A percentile compares a stretch with the other conserved stretches of the same genome.
Conservation (phyloP, 306 rosid species). For the Cicer judaicum region DNA sequence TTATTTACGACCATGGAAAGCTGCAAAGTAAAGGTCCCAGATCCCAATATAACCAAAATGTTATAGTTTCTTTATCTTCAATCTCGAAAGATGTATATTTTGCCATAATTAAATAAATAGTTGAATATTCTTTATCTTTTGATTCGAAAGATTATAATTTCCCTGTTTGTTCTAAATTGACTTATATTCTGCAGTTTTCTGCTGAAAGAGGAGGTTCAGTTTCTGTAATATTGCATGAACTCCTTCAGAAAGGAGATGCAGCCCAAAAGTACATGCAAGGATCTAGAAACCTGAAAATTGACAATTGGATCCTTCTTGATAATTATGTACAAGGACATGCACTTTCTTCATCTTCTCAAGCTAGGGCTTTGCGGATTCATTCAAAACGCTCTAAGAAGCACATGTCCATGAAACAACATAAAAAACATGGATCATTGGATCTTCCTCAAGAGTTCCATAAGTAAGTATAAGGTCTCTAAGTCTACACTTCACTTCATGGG, state of each 20-base stretch:
- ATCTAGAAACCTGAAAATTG: slow-evolving; percentile 67
- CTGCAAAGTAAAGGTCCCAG: slow-evolving; percentile 1
- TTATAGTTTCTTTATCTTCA: slow-evolving; percentile 26
- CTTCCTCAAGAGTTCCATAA: slow-evolving; percentile 63
- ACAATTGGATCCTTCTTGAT: slow-evolving; percentile 79
- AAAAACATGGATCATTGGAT: slow-evolving; percentile 63
- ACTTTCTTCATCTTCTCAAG: slow-evolving; percentile 51
- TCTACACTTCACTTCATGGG: slow-evolving; percentile 22
- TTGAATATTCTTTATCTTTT: slow-evolving; percentile 7
- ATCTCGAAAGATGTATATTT: slow-evolving; percentile 11
- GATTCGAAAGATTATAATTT: slow-evolving; percentile 16
- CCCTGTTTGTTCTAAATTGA: slow-evolving; percentile 24
- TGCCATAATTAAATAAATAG: slow-evolving; percentile 2
- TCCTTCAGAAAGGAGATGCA: slow-evolving; percentile 73
- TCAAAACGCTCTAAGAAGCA: slow-evolving; percentile 78
- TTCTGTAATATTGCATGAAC: slow-evolving; percentile 59
- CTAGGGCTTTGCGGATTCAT: slow-evolving; percentile 63
- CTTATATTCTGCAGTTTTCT: slow-evolving; percentile 57
- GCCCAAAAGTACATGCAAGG: slow-evolving; percentile 76
- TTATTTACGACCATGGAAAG: not conserved
- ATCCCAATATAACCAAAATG: slow-evolving; percentile 7
- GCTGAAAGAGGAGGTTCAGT: slow-evolving; percentile 57
- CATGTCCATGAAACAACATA: slow-evolving; percentile 80
- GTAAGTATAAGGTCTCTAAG: slow-evolving; percentile 54
- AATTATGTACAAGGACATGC: slow-evolving; percentile 59